Evolutionary conservation across 2,329 filamentous ascomycete genomes (phyloP).

Genomic region (Thielaviopsis euricoi): DNA sequence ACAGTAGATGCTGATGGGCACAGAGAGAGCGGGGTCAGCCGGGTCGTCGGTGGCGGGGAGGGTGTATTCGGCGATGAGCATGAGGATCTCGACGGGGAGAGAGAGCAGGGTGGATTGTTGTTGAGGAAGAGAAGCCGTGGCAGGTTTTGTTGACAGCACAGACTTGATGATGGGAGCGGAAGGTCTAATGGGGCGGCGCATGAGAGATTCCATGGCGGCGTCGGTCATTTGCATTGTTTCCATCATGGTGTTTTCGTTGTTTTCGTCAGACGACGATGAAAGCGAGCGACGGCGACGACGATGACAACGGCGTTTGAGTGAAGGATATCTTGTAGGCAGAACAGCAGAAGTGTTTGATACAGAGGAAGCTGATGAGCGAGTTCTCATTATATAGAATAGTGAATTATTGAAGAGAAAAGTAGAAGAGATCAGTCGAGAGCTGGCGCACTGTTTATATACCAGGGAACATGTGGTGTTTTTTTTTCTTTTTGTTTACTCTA

Average conservation of each 20-base stretch:
- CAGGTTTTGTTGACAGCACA: too few relatives aligned
- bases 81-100: conserved; percentile 7
- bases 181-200: too few relatives aligned
- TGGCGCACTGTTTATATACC: too few relatives aligned
- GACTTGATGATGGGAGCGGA: too few relatives aligned
- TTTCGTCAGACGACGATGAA: neutral
- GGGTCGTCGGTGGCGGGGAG: neutral
- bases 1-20: conserved; percentile 20
- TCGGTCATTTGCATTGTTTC: too few relatives aligned
- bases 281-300: neutral
- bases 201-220: too few relatives aligned
- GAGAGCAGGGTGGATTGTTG: neutral
- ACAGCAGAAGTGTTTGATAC: neutral
- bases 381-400: neutral
- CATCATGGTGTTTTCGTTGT: neutral
- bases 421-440: neutral
- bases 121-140: neutral
- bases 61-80: conserved; percentile 6
- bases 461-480: too few relatives aligned
- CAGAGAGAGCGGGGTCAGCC: conserved; percentile 16
- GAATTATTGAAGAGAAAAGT: neutral
- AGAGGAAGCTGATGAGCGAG: neutral
- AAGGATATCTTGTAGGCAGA: neutral
- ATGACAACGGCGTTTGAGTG: neutral
- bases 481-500: too few relatives aligned